phyloP scores from a whole-genome alignment of 2,329 filamentous ascomycete genomes.

The Diaporthe sp. region DNA sequence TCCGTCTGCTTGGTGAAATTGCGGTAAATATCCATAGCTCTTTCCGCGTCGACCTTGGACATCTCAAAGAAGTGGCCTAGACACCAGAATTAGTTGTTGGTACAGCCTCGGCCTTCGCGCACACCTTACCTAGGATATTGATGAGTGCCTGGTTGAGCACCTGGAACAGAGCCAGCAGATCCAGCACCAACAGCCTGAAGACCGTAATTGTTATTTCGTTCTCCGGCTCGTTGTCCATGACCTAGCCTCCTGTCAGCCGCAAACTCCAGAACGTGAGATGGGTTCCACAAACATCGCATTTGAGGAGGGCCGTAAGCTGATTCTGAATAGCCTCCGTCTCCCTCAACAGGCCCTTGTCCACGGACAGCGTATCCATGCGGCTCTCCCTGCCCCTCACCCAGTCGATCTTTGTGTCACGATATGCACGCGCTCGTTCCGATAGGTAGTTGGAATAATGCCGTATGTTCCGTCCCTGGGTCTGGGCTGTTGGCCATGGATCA shows the following conservation, averaged over 20 bases:
- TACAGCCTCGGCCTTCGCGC: neutral
- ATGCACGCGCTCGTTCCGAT: conserved; percentile 84
- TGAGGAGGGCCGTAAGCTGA: conserved; percentile 87
- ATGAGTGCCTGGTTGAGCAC: conserved; percentile 98
- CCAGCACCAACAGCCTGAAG: conserved; percentile 90
- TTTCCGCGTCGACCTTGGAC: conserved; percentile 93
- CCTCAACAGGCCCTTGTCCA: conserved; percentile 92
- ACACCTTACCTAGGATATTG: conserved; percentile 85
- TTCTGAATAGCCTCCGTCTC: conserved; percentile 93
- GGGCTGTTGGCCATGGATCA: conserved; percentile 70
- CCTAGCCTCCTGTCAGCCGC: conserved; percentile 54
- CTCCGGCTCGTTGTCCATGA: conserved; percentile 88
- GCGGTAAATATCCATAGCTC: conserved; percentile 92
- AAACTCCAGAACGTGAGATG: neutral
- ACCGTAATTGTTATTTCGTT: conserved; percentile 98
- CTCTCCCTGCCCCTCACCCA: conserved; percentile 89
- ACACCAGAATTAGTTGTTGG: conserved; percentile 43
- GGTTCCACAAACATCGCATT: conserved; percentile 83
- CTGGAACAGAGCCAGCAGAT: conserved; percentile 91
- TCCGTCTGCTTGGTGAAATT: conserved; percentile 94
- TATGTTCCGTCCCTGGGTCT: conserved; percentile 96
- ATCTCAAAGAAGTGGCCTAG: conserved; percentile 98
- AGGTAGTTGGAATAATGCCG: conserved; percentile 92
- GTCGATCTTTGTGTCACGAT: conserved; percentile 86
- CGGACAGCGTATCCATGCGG: conserved; percentile 84